Evolutionary conservation across 192 early-diverging fungal genomes (phyloP), one percentile per base, ranked within the genome.

Genomic region (Entomortierella parvispora): DNA sequence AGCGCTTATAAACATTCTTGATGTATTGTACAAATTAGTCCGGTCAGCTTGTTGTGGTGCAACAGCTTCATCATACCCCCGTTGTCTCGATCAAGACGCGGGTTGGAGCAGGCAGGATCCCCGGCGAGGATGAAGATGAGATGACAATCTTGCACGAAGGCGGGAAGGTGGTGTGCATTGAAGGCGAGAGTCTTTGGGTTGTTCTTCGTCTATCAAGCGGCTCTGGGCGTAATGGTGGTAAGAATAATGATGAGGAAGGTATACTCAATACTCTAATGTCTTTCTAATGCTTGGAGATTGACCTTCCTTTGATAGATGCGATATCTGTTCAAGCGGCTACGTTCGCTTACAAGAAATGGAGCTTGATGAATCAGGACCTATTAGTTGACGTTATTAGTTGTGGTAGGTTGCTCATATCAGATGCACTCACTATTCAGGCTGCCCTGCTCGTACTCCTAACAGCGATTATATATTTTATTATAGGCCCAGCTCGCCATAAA

Each of bases 331-430:
- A 69, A 26, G 56, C 58, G 43, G 69, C 81, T 0, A 69, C 85
- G 1, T 87, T 87, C 53, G 77, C 71, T 3, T 87, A 85, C 48
- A 83, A 87, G 34, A 87, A 87, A 40, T 87, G 85, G 85, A 60
- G 81, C 51, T 56, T 87, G 18, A 69, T 83, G 23, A 72, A 81
- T 9, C 83, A 84, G 40, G 80, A 80, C 4, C 34, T 79, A 1
- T 59, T 85, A 20, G 58, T 63, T 11, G 85, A 87, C 49, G 54
- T 87, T 15, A 68, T 87, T 25, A 84, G 82, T 18, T 68, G 81
- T 40, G 83, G 83, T 72, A 66, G 15, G 64, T 49, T 23, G 8
- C 22, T n/a, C n/a, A n/a, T n/a, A n/a, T n/a, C n/a, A n/a, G n/a
- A n/a, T n/a, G n/a, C n/a, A n/a, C n/a, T n/a, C n/a, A n/a, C n/a